Evolutionary conservation across 208 protist species (phyloP).

Genomic region (Leishmania gerbilli): DNA sequence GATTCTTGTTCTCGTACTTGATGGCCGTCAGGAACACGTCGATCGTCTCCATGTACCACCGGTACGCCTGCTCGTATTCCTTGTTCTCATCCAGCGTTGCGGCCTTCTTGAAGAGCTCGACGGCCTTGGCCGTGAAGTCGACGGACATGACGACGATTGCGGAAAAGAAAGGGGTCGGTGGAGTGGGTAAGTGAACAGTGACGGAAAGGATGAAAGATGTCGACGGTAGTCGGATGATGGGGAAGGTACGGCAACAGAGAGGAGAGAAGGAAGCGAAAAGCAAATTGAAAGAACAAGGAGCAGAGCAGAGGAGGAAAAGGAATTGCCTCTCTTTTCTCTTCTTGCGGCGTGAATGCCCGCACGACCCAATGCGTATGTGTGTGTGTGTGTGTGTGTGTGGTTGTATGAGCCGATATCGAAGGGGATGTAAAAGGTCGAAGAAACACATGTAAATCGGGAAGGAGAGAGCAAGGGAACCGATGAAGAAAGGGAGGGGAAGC

Average conservation of each 20-base stretch:
- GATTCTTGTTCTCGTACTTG: conserved; percentile 96
- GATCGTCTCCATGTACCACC: conserved; percentile 93
- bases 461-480: background rate
- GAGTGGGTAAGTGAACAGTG: background rate
- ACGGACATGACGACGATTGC: conserved; percentile 61
- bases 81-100: conserved; percentile 89
- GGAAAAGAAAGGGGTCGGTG: background rate
- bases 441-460: background rate
- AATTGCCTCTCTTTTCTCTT: background rate
- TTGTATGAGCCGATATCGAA: background rate
- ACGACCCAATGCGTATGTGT: background rate
- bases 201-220: background rate
- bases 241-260: background rate
- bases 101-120: conserved; percentile 94
- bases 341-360: background rate
- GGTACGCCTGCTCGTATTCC: conserved; percentile 94
- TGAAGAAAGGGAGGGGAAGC: background rate
- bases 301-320: background rate
- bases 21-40: conserved; percentile 95
- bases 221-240: background rate
- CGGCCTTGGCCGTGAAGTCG: conserved; percentile 94
- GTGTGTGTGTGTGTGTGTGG: too few species aligned
- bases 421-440: background rate
- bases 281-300: background rate
- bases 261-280: background rate